phyloP scores from a whole-genome alignment of 306 rosid species.

The Inga leiocalycina region DNA sequence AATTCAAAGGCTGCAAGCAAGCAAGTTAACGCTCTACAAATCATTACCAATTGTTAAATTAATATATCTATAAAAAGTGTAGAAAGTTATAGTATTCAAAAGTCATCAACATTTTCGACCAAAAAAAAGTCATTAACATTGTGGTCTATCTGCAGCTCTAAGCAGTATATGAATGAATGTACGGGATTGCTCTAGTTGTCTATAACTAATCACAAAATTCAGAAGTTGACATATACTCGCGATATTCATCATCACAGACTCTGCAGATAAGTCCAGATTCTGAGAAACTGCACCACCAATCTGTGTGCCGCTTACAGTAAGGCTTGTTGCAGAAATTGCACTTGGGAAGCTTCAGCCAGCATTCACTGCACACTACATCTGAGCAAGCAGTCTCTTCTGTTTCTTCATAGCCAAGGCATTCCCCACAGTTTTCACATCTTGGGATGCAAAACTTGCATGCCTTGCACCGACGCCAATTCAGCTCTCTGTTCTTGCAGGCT shows the following conservation, averaged over 20 bases:
- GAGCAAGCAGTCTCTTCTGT: constrained; percentile 63
- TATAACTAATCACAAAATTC: constrained; percentile 37
- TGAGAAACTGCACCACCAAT: constrained; percentile 36
- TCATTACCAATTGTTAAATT: background rate
- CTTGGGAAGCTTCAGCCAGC: constrained; percentile 82
- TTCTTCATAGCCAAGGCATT: constrained; percentile 51
- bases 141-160: background rate
- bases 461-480: constrained; percentile 39
- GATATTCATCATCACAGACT: constrained; percentile 48
- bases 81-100: background rate
- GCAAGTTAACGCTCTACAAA: background rate
- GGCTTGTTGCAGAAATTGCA: constrained; percentile 83
- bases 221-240: constrained; percentile 29
- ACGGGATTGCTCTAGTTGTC: background rate
- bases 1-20: background rate
- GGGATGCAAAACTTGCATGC: constrained; percentile 71
- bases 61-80: background rate
- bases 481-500: constrained; percentile 50
- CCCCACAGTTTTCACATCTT: constrained; percentile 83
- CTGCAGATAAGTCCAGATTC: constrained; percentile 57
- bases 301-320: constrained; percentile 63
- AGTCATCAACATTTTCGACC: background rate
- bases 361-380: constrained; percentile 57
- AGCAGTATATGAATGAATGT: background rate
- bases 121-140: background rate